These are phyloP conservation scores for Aspergillus calidoustus DNA, from an alignment of 2,329 filamentous ascomycete species.

Conservation along the genomic window DNA sequence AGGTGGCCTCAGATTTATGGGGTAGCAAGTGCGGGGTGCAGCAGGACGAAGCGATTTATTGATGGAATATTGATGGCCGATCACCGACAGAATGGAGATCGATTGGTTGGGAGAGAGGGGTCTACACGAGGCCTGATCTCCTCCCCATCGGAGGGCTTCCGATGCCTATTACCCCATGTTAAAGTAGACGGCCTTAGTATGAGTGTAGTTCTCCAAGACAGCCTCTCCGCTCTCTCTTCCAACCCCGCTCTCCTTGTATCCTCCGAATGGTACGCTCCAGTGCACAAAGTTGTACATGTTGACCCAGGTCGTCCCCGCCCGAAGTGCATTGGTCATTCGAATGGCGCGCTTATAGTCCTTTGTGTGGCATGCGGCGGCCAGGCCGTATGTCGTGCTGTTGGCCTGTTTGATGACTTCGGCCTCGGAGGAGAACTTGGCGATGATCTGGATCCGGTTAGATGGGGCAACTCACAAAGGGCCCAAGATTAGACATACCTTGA, in stretches of 20 bases:
- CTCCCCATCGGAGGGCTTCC: background rate
- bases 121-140: background rate
- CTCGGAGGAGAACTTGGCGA: slow-evolving; percentile 76
- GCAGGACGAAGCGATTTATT: background rate
- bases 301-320: slow-evolving; percentile 70
- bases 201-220: slow-evolving; percentile 49
- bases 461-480: background rate
- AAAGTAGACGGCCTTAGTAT: slow-evolving; percentile 44
- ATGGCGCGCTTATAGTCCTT: slow-evolving; percentile 78
- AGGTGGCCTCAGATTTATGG: background rate
- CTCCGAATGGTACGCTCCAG: slow-evolving; percentile 31
- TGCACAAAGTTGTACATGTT: slow-evolving; percentile 72
- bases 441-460: slow-evolving; percentile 26
- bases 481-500: slow-evolving; percentile 47
- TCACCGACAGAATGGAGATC: background rate
- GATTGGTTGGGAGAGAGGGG: background rate
- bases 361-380: slow-evolving; percentile 79
- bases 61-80: background rate
- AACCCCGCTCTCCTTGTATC: slow-evolving; percentile 49
- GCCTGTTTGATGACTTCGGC: slow-evolving; percentile 71
- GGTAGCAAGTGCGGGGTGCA: background rate
- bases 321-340: slow-evolving; percentile 60
- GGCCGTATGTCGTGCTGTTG: slow-evolving; percentile 76
- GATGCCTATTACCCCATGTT: background rate
- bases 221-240: slow-evolving; percentile 49